phyloP scores from a whole-genome alignment of 2,329 filamentous ascomycete species.

The Colletotrichum horii region DNA sequence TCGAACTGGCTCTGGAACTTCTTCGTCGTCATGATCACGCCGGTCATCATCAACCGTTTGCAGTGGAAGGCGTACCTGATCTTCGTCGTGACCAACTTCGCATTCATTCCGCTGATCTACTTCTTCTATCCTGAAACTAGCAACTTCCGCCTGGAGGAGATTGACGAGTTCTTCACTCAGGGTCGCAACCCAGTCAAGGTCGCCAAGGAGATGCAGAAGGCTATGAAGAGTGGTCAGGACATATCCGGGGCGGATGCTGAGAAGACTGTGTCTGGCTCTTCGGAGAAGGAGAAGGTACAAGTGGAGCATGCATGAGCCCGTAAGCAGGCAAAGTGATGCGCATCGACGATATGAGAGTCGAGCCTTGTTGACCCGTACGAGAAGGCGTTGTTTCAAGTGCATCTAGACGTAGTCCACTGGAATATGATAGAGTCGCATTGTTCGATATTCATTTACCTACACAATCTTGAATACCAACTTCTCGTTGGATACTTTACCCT shows the following conservation, averaged over 20 bases:
- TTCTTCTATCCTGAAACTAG: constrained; percentile 59
- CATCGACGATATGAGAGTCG: no score
- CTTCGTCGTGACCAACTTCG: constrained; percentile 53
- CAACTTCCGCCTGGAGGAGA: constrained; percentile 54
- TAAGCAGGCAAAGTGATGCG: not conserved
- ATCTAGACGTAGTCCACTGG: no score
- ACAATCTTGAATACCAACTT: not conserved
- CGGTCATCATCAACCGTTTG: constrained; percentile 50
- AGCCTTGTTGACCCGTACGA: no score
- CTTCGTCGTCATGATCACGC: constrained; percentile 55
- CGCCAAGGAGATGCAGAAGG: constrained; percentile 9
- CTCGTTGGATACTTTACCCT: not conserved
- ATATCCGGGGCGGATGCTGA: not conserved
- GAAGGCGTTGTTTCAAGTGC: no score
- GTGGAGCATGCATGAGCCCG: not conserved
- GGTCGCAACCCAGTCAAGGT: constrained; percentile 23
- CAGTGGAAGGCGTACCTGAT: constrained; percentile 58
- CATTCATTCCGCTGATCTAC: constrained; percentile 46
- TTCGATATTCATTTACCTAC: not conserved
- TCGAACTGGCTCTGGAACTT: constrained; percentile 44
- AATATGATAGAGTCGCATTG: no score
- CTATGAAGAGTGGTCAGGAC: not conserved
- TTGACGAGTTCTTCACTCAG: constrained; percentile 50
- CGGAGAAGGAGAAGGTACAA: not conserved
- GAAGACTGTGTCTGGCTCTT: not conserved